These are phyloP conservation scores for Acer yangbiense DNA, from an alignment of 345 rosid genomes.

Conservation along the genomic window DNA sequence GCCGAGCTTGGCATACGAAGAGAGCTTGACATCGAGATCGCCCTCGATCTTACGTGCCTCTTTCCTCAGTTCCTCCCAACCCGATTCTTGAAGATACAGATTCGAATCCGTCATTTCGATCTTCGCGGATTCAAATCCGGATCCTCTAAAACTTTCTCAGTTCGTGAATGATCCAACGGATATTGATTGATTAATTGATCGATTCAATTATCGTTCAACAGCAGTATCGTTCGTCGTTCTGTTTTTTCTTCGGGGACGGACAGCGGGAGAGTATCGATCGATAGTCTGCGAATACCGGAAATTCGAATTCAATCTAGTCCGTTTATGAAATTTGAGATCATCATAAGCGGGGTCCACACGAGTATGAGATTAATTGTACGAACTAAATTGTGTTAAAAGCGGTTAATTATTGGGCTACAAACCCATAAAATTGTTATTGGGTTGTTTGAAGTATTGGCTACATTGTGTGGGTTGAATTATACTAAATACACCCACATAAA, in stretches of 20 bases:
- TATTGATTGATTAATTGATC: slow-evolving; percentile 13
- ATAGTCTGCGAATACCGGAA: background rate
- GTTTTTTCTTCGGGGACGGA: background rate
- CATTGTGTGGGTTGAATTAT: background rate
- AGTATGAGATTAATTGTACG: background rate
- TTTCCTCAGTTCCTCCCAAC: slow-evolving; percentile 94
- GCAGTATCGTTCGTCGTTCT: background rate
- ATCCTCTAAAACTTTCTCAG: slow-evolving; percentile 10
- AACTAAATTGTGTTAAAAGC: too few relatives aligned
- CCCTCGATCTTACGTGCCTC: slow-evolving; percentile 96
- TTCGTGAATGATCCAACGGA: slow-evolving; percentile 19
- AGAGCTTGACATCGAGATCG: slow-evolving; percentile 96
- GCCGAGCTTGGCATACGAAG: slow-evolving; percentile 97
- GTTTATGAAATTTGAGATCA: background rate
- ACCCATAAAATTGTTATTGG: background rate
- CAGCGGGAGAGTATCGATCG: background rate
- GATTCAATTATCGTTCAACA: background rate
- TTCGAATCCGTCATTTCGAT: slow-evolving; percentile 71
- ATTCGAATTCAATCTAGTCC: background rate
- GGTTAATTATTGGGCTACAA: background rate
- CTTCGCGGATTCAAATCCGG: slow-evolving; percentile 27
- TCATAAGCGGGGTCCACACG: background rate
- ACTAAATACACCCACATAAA: background rate
- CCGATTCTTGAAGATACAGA: slow-evolving; percentile 90
- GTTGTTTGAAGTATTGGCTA: background rate